Percentiles rank a stretch among this genome's conserved stretches.
Evolutionary conservation across 306 rosid genomes (phyloP).

Genomic region (Pyrus communis): DNA sequence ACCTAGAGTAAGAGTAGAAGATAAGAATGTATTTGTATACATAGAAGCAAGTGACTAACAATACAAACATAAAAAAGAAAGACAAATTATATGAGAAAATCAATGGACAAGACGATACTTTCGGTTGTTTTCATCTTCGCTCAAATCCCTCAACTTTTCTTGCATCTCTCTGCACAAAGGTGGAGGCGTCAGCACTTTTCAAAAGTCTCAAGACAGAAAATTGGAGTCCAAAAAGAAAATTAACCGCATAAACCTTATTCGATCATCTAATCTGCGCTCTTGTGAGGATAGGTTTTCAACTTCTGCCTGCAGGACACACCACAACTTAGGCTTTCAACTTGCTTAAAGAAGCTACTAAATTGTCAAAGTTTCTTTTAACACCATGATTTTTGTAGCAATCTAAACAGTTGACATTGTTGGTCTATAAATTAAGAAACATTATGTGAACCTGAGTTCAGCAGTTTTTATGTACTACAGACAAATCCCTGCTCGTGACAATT

Average conservation of each 20-base stretch:
- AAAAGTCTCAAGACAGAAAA: constrained; percentile 13
- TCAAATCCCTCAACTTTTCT: constrained; percentile 73
- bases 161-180: constrained; percentile 70
- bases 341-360: background rate
- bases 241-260: constrained; percentile 55
- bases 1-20: constrained; percentile 34
- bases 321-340: constrained; percentile 18
- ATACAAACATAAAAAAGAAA: background rate
- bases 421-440: background rate
- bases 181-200: constrained; percentile 17
- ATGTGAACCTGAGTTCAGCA: background rate
- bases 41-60: background rate
- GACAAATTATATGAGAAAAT: constrained; percentile 11
- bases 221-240: constrained; percentile 16
- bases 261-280: constrained; percentile 76
- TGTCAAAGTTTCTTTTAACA: background rate
- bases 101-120: constrained; percentile 39
- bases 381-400: background rate
- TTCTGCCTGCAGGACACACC: constrained; percentile 69
- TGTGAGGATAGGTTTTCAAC: constrained; percentile 67
- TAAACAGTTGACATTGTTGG: background rate
- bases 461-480: background rate
- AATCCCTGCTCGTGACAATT: background rate
- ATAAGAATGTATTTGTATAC: background rate
- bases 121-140: constrained; percentile 74